phyloP scores from a whole-genome alignment of 106 monocot genomes.

The Phalaenopsis aphrodite region DNA sequence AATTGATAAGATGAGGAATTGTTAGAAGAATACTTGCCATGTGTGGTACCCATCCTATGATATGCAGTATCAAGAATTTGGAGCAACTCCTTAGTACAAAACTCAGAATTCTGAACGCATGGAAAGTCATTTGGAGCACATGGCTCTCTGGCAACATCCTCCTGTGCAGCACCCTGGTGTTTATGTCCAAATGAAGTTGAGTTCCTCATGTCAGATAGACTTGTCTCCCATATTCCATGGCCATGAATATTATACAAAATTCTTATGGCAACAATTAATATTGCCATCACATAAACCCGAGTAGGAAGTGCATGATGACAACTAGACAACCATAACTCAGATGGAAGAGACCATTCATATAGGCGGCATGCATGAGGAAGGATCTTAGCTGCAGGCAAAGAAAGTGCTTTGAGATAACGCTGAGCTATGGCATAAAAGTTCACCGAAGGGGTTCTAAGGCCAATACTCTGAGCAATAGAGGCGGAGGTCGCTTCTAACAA shows the following conservation, averaged over 20 bases:
- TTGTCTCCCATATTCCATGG: conserved; percentile 72
- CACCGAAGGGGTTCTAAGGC: conserved; percentile 63
- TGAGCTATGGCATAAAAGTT: conserved; percentile 71
- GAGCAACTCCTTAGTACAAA: conserved; percentile 44
- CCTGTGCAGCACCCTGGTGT: not conserved
- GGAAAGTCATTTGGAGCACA: not conserved
- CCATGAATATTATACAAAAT: conserved; percentile 73
- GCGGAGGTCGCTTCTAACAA: conserved; percentile 64
- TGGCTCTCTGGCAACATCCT: conserved; percentile 5
- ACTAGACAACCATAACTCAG: conserved; percentile 71
- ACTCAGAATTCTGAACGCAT: conserved; percentile 16
- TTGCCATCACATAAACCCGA: conserved; percentile 75
- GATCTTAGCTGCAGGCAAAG: conserved; percentile 55
- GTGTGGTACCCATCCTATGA: conserved; percentile 28
- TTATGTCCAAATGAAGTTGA: conserved; percentile 1
- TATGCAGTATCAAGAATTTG: conserved; percentile 40
- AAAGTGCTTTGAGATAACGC: conserved; percentile 52
- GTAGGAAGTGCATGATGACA: conserved; percentile 50
- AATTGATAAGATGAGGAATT: not conserved
- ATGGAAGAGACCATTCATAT: conserved; percentile 85
- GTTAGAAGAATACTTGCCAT: conserved; percentile 31
- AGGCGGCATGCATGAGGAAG: conserved; percentile 56
- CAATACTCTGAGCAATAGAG: conserved; percentile 52
- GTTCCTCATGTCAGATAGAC: conserved; percentile 6
- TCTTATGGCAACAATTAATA: conserved; percentile 71